A percentile compares a stretch with the other conserved stretches of the same genome.
These are phyloP conservation scores for Paramyrothecium roridum DNA, from an alignment of 2,329 filamentous ascomycete genomes.

Conservation along the genomic window DNA sequence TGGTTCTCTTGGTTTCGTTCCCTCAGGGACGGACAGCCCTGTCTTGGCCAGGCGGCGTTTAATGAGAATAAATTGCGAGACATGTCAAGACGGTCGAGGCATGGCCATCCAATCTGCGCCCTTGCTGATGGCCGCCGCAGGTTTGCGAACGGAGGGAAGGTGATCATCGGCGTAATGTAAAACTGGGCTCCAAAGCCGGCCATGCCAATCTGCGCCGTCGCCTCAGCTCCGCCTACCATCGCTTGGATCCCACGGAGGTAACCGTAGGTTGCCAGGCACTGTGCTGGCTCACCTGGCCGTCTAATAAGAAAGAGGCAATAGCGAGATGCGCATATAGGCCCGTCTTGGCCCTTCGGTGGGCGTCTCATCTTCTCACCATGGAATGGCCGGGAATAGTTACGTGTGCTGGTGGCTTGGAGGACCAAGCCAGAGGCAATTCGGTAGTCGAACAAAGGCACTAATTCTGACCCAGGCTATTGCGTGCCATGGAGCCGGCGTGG, in stretches of 20 bases:
- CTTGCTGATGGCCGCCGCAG: background rate
- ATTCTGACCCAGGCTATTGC: background rate
- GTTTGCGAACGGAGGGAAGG: background rate
- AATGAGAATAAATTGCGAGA: background rate
- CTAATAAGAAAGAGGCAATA: background rate
- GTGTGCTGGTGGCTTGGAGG: background rate
- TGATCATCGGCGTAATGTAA: background rate
- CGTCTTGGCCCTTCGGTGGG: background rate
- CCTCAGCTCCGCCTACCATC: background rate
- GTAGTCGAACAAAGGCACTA: background rate
- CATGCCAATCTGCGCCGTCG: background rate
- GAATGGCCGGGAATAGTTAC: no score
- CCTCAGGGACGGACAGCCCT: background rate
- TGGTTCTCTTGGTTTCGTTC: background rate
- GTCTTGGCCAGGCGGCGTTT: background rate
- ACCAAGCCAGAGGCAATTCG: background rate
- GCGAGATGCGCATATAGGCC: background rate
- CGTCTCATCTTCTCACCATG: background rate
- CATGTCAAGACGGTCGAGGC: background rate
- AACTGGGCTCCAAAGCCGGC: background rate
- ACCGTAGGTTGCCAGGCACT: background rate
- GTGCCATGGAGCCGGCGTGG: background rate
- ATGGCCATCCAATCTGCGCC: background rate
- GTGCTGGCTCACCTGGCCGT: background rate
- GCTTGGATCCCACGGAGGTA: no score